Percentiles rank a stretch among this genome's conserved stretches.
Evolutionary conservation across 148 eudicot species (phyloP).

Genomic region (Silene conica): DNA sequence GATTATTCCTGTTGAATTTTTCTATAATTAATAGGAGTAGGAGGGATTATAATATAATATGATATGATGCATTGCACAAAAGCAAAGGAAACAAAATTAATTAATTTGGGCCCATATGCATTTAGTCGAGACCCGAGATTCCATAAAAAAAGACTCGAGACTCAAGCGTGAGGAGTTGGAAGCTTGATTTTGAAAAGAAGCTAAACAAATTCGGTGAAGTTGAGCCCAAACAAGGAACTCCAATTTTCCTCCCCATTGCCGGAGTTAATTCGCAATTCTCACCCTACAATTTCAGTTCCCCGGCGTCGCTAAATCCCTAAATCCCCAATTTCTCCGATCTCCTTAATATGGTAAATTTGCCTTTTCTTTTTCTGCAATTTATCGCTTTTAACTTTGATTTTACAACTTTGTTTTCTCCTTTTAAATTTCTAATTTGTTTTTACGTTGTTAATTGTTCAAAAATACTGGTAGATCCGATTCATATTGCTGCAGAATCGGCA

Average conservation of each 20-base stretch:
- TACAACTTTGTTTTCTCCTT: too few relatives aligned
- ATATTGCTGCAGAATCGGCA: constrained; percentile 43
- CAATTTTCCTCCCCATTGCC: not conserved
- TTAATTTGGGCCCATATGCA: too few relatives aligned
- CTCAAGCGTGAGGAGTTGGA: too few relatives aligned
- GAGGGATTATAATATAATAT: too few relatives aligned
- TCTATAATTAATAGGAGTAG: too few relatives aligned
- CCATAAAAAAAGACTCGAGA: too few relatives aligned
- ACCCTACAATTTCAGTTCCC: not conserved
- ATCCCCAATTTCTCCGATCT: not conserved
- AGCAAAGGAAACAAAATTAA: too few relatives aligned
- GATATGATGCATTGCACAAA: too few relatives aligned
- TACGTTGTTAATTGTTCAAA: not conserved
- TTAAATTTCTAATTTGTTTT: not conserved
- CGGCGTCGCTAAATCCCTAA: not conserved
- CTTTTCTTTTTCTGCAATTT: not conserved
- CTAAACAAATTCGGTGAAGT: not conserved
- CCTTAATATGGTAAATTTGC: too few relatives aligned
- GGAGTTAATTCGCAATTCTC: not conserved
- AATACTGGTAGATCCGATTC: constrained; percentile 39
- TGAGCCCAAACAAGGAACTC: not conserved
- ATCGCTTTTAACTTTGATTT: not conserved
- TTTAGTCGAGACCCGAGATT: too few relatives aligned
- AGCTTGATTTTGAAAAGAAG: too few relatives aligned
- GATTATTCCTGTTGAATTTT: too few relatives aligned